Evolutionary conservation across 495 filamentous ascomycete genomes (phyloP).

Genomic region (Aspergillus olivimuriae): DNA sequence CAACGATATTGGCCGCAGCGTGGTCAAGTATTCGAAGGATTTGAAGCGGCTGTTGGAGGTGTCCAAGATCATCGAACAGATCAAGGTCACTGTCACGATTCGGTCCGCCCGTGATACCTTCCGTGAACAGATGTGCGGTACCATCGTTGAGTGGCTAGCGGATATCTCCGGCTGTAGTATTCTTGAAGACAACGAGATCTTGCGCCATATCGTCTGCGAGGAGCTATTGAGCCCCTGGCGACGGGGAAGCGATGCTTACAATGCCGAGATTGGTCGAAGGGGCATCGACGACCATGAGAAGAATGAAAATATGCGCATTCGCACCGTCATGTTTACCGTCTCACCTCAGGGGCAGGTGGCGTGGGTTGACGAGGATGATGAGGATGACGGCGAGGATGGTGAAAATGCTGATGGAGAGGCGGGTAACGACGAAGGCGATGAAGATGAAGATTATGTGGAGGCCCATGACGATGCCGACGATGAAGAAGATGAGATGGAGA

Average conservation of each 20-base stretch:
- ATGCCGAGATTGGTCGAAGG: slow-evolving; percentile 74
- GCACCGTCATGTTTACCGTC: slow-evolving; percentile 34
- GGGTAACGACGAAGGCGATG: slow-evolving; percentile 34
- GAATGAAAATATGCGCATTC: slow-evolving; percentile 28
- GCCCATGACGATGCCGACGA: slow-evolving; percentile 31
- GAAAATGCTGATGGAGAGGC: slow-evolving; percentile 38
- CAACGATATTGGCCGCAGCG: slow-evolving; percentile 76
- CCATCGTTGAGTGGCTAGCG: slow-evolving; percentile 93
- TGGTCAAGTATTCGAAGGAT: slow-evolving; percentile 68
- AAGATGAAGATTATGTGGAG: slow-evolving; percentile 42
- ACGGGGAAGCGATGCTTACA: slow-evolving; percentile 75
- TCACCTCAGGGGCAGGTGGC: slow-evolving; percentile 34
- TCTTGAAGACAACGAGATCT: slow-evolving; percentile 69
- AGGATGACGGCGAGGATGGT: slow-evolving; percentile 42
- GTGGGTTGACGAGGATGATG: slow-evolving; percentile 41
- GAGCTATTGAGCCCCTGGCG: slow-evolving; percentile 85
- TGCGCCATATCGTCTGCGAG: slow-evolving; percentile 78
- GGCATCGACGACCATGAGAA: slow-evolving; percentile 86
- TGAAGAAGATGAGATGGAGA: slow-evolving; percentile 24
- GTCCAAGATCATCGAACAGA: slow-evolving; percentile 81
- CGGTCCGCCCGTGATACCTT: slow-evolving; percentile 91
- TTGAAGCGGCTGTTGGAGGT: slow-evolving; percentile 65
- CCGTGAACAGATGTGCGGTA: slow-evolving; percentile 94
- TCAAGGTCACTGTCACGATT: slow-evolving; percentile 93
- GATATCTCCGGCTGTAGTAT: slow-evolving; percentile 90